Conservation (phyloP, 768 basidiomycete genomes). For the Hemileccinum rubropunctum region DNA sequence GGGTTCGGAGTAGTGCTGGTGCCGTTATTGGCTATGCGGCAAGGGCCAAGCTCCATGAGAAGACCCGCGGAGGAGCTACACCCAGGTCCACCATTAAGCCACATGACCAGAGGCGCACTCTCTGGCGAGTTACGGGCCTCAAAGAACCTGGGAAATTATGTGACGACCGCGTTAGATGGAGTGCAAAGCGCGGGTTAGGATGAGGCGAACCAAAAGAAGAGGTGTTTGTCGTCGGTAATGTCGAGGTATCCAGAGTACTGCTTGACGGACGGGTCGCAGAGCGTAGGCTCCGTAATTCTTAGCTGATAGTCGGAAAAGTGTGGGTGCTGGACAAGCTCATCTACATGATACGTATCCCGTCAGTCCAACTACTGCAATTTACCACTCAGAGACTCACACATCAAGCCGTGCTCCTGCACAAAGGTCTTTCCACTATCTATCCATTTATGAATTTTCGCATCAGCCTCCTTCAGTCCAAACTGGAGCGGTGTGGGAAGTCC, state of each 20-base stretch:
- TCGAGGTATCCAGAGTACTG: slow-evolving; percentile 86
- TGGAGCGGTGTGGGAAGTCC: slow-evolving; percentile 44
- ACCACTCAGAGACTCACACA: slow-evolving; percentile 50
- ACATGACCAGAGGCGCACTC: slow-evolving; percentile 80
- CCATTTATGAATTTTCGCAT: slow-evolving; percentile 59
- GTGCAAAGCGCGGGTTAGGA: background rate
- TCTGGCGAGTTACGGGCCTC: slow-evolving; percentile 74
- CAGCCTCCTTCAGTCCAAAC: slow-evolving; percentile 38
- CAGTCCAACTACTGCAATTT: background rate
- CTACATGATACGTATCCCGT: slow-evolving; percentile 22
- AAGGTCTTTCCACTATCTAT: slow-evolving; percentile 61
- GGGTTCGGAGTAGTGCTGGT: slow-evolving; percentile 69
- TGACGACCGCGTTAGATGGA: background rate
- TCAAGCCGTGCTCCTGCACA: slow-evolving; percentile 65
- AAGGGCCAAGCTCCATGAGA: slow-evolving; percentile 91
- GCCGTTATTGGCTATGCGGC: slow-evolving; percentile 67
- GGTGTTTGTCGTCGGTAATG: slow-evolving; percentile 71
- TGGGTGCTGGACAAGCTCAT: slow-evolving; percentile 62
- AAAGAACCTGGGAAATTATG: slow-evolving; percentile 64
- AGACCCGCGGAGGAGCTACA: slow-evolving; percentile 80
- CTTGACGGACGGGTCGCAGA: slow-evolving; percentile 75
- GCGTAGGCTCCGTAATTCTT: slow-evolving; percentile 60
- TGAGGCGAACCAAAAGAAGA: slow-evolving; percentile 77
- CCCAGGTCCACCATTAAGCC: slow-evolving; percentile 84
- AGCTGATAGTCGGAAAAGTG: slow-evolving; percentile 52